phyloP scores from a whole-genome alignment of 2,329 filamentous ascomycete genomes.

The Colletotrichum sp. region DNA sequence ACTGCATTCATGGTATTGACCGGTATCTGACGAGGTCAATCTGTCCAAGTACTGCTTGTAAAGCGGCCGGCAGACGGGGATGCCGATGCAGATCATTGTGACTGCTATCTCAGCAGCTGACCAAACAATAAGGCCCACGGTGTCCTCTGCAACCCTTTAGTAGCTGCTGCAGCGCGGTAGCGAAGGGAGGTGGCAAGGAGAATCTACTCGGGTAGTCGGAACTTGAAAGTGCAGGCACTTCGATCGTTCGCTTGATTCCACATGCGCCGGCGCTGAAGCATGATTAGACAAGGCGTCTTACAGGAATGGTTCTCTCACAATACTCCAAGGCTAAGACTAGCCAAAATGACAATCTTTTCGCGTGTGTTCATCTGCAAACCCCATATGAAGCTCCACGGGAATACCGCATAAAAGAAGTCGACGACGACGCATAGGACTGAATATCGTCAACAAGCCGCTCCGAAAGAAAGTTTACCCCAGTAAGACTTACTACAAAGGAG shows the following conservation, averaged over 20 bases:
- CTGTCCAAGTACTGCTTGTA: conserved; percentile 25
- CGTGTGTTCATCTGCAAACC: conserved; percentile 36
- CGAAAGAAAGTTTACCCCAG: background rate
- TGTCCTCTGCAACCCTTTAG: conserved; percentile 30
- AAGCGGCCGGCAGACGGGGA: conserved; percentile 41
- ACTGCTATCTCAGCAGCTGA: conserved; percentile 41
- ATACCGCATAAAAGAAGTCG: conserved; percentile 43
- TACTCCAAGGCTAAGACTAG: conserved; percentile 38
- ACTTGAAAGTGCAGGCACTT: conserved; percentile 31
- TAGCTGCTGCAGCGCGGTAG: background rate
- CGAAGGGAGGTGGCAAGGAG: background rate
- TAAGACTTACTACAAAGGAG: conserved; percentile 11
- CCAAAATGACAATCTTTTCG: conserved; percentile 41
- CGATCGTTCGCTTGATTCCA: conserved; percentile 30
- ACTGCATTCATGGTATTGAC: background rate
- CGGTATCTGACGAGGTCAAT: background rate
- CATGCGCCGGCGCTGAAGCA: conserved; percentile 28
- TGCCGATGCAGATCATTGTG: conserved; percentile 39
- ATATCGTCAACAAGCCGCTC: background rate
- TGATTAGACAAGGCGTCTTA: background rate
- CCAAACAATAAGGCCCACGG: conserved; percentile 40
- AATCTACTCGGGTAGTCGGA: conserved; percentile 21
- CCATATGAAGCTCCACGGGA: conserved; percentile 50
- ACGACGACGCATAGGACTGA: conserved; percentile 25
- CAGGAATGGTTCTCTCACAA: conserved; percentile 31